Conservation (phyloP, 1,284 basidiomycete species). For the Anthracocystis walkeri region DNA sequence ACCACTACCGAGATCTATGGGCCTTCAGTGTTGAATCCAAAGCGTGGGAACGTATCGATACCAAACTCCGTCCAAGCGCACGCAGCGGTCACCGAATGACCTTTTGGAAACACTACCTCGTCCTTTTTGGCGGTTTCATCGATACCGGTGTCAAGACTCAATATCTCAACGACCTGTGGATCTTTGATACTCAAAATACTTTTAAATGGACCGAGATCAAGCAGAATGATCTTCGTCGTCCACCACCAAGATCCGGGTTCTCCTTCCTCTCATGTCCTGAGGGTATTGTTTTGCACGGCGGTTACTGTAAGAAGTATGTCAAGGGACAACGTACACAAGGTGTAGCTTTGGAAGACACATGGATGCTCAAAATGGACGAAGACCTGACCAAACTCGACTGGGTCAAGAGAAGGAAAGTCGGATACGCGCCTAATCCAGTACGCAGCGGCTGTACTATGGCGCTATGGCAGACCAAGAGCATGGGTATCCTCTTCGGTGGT, state of each 20-base stretch:
- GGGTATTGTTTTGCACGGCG: slow-evolving; percentile 86
- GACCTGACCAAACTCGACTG: slow-evolving; percentile 75
- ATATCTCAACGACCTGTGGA: slow-evolving; percentile 87
- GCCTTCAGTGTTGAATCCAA: slow-evolving; percentile 70
- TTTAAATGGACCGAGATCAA: slow-evolving; percentile 89
- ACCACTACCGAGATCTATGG: slow-evolving; percentile 82
- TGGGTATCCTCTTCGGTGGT: slow-evolving; percentile 88
- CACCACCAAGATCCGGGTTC: slow-evolving; percentile 75
- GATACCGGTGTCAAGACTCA: slow-evolving; percentile 82
- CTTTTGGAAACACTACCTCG: slow-evolving; percentile 84
- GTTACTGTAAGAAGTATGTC: slow-evolving; percentile 90
- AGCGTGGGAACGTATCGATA: slow-evolving; percentile 89
- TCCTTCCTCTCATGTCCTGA: slow-evolving; percentile 85
- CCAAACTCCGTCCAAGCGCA: slow-evolving; percentile 83
- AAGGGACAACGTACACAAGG: slow-evolving; percentile 88
- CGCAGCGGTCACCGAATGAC: slow-evolving; percentile 87
- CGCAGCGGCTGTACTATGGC: slow-evolving; percentile 85
- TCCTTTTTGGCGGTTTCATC: slow-evolving; percentile 88
- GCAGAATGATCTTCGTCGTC: slow-evolving; percentile 64
- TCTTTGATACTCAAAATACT: slow-evolving; percentile 83
- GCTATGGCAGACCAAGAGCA: slow-evolving; percentile 76
- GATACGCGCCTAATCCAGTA: slow-evolving; percentile 72
- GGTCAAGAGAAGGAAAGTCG: slow-evolving; percentile 84
- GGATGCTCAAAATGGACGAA: slow-evolving; percentile 79
- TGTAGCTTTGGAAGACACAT: slow-evolving; percentile 88